phyloP scores from a whole-genome alignment of 805 yeast species.

The Kluyveromyces aestuarii region DNA sequence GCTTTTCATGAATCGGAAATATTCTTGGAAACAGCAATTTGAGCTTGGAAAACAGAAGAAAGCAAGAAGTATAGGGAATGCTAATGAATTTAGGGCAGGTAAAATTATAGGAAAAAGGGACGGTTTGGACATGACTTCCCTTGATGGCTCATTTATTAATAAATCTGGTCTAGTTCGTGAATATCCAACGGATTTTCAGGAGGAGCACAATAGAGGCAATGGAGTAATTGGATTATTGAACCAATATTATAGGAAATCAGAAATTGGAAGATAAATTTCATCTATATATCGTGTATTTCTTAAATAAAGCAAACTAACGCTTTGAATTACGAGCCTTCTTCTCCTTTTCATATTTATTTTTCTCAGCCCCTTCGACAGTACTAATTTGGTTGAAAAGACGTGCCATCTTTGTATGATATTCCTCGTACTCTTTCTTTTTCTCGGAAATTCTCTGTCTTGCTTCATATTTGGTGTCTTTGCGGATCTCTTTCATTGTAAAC shows the following conservation, averaged over 20 bases:
- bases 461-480: slow-evolving; percentile 80
- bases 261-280: slow-evolving; percentile 15
- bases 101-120: neutral
- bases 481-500: slow-evolving; percentile 76
- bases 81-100: neutral
- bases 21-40: slow-evolving; percentile 30
- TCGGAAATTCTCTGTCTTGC: slow-evolving; percentile 77
- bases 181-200: slow-evolving; percentile 3
- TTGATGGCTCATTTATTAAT: slow-evolving; percentile 39
- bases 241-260: slow-evolving; percentile 55
- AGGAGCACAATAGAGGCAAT: slow-evolving; percentile 6
- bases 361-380: slow-evolving; percentile 92
- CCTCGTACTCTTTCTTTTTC: slow-evolving; percentile 65
- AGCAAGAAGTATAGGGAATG: slow-evolving; percentile 18
- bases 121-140: slow-evolving; percentile 2
- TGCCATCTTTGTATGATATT: slow-evolving; percentile 86
- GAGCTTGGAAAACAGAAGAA: slow-evolving; percentile 18
- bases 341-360: slow-evolving; percentile 86
- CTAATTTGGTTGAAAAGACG: slow-evolving; percentile 76
- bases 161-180: slow-evolving; percentile 23
- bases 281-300: neutral
- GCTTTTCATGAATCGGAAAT: slow-evolving; percentile 10
- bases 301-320: slow-evolving; percentile 13
- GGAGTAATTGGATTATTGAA: slow-evolving; percentile 78
- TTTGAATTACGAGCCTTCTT: slow-evolving; percentile 52